A percentile compares a stretch with the other conserved stretches of the same genome.
phyloP scores from a whole-genome alignment of 257 asterid species.

The Lantana camara region DNA sequence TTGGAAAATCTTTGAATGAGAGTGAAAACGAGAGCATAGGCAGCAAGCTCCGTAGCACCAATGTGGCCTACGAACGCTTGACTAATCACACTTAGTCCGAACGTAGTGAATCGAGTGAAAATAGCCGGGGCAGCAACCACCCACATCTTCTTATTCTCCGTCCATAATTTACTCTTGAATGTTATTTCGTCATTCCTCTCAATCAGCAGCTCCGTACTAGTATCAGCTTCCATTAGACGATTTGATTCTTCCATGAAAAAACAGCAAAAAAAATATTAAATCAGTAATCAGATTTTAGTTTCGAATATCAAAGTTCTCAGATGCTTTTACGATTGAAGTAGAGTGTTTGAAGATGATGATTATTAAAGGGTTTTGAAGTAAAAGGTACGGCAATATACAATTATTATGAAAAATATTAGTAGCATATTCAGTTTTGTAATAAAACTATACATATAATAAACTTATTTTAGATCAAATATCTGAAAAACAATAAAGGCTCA shows the following conservation, averaged over 20 bases:
- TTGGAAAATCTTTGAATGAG: slow-evolving; percentile 54
- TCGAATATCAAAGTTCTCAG: not conserved
- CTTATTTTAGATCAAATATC: too few species aligned
- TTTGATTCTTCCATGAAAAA: not conserved
- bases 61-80: slow-evolving; percentile 74
- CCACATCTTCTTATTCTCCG: slow-evolving; percentile 69
- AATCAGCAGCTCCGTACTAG: slow-evolving; percentile 24
- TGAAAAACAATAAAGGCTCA: too few species aligned
- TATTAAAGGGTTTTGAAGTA: too few species aligned
- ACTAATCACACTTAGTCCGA: slow-evolving; percentile 54
- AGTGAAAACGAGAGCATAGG: slow-evolving; percentile 55
- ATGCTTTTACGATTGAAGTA: too few species aligned
- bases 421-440: too few species aligned
- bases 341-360: too few species aligned
- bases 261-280: not conserved
- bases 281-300: not conserved
- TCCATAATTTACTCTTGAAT: slow-evolving; percentile 34
- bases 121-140: slow-evolving; percentile 66
- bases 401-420: too few species aligned
- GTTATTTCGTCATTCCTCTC: slow-evolving; percentile 20
- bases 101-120: slow-evolving; percentile 53
- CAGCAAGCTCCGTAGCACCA: slow-evolving; percentile 68
- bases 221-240: slow-evolving; percentile 34
- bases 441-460: too few species aligned
- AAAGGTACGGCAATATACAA: too few species aligned